Evolutionary conservation across 176 grass and related monocot genomes (phyloP).

Genomic region (Ensete ventricosum): DNA sequence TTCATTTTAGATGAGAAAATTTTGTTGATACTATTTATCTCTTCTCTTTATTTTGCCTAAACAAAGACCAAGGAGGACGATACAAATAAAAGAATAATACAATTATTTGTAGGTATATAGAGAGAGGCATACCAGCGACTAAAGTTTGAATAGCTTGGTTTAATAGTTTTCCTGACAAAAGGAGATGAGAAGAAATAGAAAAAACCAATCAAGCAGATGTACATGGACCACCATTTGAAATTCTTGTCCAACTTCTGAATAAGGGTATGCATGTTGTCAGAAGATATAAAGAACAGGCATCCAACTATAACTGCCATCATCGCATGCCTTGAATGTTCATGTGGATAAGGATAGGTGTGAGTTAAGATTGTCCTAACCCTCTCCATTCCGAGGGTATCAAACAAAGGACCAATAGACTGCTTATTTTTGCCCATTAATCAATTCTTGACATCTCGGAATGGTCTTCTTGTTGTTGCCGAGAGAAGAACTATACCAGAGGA

Average conservation of each 20-base stretch:
- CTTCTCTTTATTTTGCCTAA: not conserved
- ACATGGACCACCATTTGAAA: constrained; percentile 99
- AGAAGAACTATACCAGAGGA: not conserved
- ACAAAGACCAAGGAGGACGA: not conserved
- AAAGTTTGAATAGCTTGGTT: constrained; percentile 95
- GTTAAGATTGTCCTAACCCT: constrained; percentile 73
- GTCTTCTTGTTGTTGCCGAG: constrained; percentile 1
- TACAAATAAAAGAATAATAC: not conserved
- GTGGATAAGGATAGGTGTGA: constrained; percentile 74
- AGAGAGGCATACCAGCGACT: constrained; percentile 65
- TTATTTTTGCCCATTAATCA: constrained; percentile 26
- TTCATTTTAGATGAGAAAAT: not conserved
- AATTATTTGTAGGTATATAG: not conserved
- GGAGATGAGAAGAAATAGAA: constrained; percentile 99
- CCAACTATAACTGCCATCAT: constrained; percentile 69
- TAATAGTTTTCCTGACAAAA: constrained; percentile 92
- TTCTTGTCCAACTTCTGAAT: constrained; percentile 96
- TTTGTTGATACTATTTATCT: not conserved
- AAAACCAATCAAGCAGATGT: constrained; percentile 89
- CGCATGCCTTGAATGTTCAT: constrained; percentile 85
- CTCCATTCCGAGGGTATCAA: constrained; percentile 81
- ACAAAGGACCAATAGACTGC: constrained; percentile 55
- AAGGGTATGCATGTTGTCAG: constrained; percentile 81
- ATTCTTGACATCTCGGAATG: not conserved
- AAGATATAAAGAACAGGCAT: constrained; percentile 89